A percentile compares a stretch with the other conserved stretches of the same genome.
Conservation (phyloP, 2,329 filamentous ascomycete species). For the Nothophaeocryptopus gaeumannii region DNA sequence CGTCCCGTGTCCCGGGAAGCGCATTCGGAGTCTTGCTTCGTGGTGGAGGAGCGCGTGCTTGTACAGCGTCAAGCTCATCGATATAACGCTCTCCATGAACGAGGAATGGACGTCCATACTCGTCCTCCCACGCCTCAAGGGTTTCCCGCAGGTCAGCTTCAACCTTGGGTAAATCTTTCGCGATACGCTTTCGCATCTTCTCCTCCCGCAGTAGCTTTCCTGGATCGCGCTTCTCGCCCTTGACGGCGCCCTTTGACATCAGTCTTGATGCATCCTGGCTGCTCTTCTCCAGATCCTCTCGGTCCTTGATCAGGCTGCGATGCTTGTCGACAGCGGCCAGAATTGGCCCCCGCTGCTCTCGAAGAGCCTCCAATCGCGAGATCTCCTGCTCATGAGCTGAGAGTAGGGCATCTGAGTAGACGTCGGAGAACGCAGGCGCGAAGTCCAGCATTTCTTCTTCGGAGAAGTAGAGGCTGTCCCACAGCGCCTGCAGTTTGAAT, state of each 20-base stretch:
- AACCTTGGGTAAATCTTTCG: slow-evolving; percentile 92
- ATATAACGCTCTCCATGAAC: slow-evolving; percentile 91
- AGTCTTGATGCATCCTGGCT: slow-evolving; percentile 93
- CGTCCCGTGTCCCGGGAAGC: slow-evolving; percentile 27
- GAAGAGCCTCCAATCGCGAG: slow-evolving; percentile 71
- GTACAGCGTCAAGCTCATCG: slow-evolving; percentile 70
- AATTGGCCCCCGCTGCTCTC: slow-evolving; percentile 81
- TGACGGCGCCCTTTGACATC: slow-evolving; percentile 77
- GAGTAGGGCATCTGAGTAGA: slow-evolving; percentile 91
- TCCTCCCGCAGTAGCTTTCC: slow-evolving; percentile 91
- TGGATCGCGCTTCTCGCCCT: slow-evolving; percentile 91
- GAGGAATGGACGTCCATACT: slow-evolving; percentile 88
- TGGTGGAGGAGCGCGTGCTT: slow-evolving; percentile 56
- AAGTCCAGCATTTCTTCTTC: slow-evolving; percentile 99
- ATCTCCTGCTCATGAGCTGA: slow-evolving; percentile 95
- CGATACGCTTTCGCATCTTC: slow-evolving; percentile 96
- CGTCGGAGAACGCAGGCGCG: slow-evolving; percentile 84
- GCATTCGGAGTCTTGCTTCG: slow-evolving; percentile 63
- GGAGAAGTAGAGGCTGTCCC: slow-evolving; percentile 90
- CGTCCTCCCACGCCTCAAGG: slow-evolving; percentile 87
- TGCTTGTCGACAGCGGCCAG: slow-evolving; percentile 81
- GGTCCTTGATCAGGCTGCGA: slow-evolving; percentile 76
- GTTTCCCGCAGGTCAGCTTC: slow-evolving; percentile 76
- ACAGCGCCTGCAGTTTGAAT: slow-evolving; percentile 86
- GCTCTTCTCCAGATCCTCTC: slow-evolving; percentile 81